Evolutionary conservation across 768 basidiomycete species (phyloP), one percentile per base, ranked within the genome.

Genomic region (Terana coerulea): DNA sequence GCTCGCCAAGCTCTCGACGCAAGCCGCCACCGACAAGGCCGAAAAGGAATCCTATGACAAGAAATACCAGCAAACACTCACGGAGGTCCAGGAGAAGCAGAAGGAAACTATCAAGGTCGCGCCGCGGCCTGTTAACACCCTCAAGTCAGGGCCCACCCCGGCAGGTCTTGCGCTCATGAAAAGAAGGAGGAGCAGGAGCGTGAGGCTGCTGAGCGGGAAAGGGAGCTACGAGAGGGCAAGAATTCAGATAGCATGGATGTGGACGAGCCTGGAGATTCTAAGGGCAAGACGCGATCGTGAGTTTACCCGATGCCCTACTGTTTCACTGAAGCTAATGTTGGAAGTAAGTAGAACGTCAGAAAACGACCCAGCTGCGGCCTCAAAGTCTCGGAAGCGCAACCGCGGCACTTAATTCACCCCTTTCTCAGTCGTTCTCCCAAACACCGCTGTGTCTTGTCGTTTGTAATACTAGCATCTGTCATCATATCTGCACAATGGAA

Each of bases 361-460:
- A 35, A 15, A 30, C 24, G 71, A 75, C 2, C n/a, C 36, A 24
- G 61, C 70, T 47, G 68, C 75, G 14, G n/a, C n/a, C n/a, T n/a
- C n/a, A n/a, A 82, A 81, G 58, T 72, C 74, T 9, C 63, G 80
- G 58, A 86, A 86, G 67, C 75, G 82, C 43, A 85, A 79, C 64
- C 75, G 82, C n/a, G n/a, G n/a, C n/a, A n/a, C n/a, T n/a, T n/a
- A n/a, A n/a, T n/a, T n/a, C n/a, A n/a, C n/a, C n/a, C n/a, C n/a
- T n/a, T n/a, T n/a, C n/a, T n/a, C n/a, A n/a, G n/a, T n/a, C n/a
- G n/a, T n/a, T n/a, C n/a, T n/a, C n/a, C n/a, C n/a, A n/a, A n/a
- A n/a, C n/a, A n/a, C n/a, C n/a, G n/a, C n/a, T n/a, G n/a, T n/a
- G n/a, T n/a, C n/a, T n/a, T n/a, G n/a, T n/a, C n/a, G n/a, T n/a